Conservation (phyloP, 352 stramenopile species). For the Phytophthora gonapodyides region DNA sequence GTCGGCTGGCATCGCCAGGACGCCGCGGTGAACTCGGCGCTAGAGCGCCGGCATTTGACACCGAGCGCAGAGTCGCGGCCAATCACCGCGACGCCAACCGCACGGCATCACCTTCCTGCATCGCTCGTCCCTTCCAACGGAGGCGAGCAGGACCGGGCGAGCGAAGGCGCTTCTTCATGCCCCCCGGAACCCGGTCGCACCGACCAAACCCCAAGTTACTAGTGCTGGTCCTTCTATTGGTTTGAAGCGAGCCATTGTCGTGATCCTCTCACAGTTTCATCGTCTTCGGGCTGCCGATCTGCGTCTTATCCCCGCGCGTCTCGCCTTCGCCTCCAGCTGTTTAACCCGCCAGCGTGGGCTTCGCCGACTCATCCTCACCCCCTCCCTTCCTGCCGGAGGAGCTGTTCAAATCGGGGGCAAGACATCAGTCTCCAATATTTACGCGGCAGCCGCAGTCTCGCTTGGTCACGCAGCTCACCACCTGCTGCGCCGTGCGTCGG, state of each 20-base stretch:
- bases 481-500: constrained; percentile 13
- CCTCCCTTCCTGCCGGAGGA: background rate
- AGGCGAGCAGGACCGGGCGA: too few species aligned
- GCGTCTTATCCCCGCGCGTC: constrained; percentile 13
- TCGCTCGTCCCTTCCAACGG: constrained; percentile 2
- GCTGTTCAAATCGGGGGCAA: constrained; percentile 21
- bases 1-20: constrained; percentile 14
- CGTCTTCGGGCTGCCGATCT: background rate
- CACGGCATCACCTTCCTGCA: constrained; percentile 18
- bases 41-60: constrained; percentile 13
- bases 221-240: too few species aligned
- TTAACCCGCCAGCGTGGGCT: constrained; percentile 11
- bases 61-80: constrained; percentile 1
- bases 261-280: background rate
- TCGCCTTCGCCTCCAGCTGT: constrained; percentile 16
- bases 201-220: too few species aligned
- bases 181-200: background rate
- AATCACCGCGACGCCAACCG: constrained; percentile 22
- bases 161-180: too few species aligned
- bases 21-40: constrained; percentile 12
- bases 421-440: constrained; percentile 31
- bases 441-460: background rate
- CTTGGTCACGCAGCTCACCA: background rate
- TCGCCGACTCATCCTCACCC: constrained; percentile 26
- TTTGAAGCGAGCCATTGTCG: too few species aligned